These are phyloP conservation scores for Carex myosuroides DNA, from an alignment of 176 grass and related monocot species.

Conservation along the genomic window DNA sequence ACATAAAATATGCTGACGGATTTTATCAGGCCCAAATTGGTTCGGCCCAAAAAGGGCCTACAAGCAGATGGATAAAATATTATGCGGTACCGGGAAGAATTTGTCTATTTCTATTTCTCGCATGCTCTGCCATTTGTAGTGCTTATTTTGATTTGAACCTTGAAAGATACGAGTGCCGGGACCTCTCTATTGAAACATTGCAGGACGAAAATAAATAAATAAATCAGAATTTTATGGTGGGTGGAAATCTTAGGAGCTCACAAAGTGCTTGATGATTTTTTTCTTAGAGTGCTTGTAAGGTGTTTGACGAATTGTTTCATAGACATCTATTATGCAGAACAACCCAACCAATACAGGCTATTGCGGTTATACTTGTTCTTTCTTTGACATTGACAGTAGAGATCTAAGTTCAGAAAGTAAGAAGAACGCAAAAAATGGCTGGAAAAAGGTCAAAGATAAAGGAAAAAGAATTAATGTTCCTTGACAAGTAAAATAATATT, in stretches of 20 bases:
- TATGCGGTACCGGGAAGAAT: not conserved
- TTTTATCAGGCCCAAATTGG: not conserved
- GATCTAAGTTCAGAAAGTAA: not conserved
- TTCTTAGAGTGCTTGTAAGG: not conserved
- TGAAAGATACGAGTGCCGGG: not conserved
- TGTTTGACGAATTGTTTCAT: not conserved
- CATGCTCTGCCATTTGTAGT: not conserved
- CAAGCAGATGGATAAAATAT: not conserved
- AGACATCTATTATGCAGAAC: not conserved
- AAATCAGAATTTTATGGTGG: not conserved
- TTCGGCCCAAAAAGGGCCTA: not conserved
- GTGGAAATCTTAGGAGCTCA: not conserved
- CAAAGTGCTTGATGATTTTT: not conserved
- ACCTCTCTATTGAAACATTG: not conserved
- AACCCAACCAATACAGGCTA: not conserved
- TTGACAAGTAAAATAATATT: conserved; percentile 3
- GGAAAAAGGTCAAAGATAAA: not conserved
- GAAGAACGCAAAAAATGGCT: not conserved
- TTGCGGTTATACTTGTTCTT: not conserved
- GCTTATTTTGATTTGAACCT: not conserved
- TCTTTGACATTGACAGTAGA: not conserved
- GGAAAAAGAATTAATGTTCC: not conserved
- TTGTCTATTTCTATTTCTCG: not conserved
- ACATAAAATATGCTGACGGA: not conserved
- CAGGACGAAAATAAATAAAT: not conserved